Percentiles rank a stretch among this genome's conserved stretches.
Evolutionary conservation across 257 asterid species (phyloP).

Genomic region (Solanum bukasovii): DNA sequence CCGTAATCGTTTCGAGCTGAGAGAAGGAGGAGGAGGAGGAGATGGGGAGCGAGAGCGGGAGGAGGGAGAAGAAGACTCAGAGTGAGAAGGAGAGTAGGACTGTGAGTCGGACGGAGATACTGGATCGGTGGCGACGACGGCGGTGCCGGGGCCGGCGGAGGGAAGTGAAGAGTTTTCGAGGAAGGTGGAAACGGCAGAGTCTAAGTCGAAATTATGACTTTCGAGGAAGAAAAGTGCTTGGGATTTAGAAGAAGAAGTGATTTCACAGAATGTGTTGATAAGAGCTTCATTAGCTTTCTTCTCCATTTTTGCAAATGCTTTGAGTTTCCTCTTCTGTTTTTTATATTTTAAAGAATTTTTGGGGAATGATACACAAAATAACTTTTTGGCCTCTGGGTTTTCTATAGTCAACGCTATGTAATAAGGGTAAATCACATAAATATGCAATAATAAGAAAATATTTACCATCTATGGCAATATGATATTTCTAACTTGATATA

Average conservation of each 20-base stretch:
- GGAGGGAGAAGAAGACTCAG: conserved; percentile 3
- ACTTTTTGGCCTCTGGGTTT: not conserved
- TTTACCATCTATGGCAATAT: too few relatives aligned
- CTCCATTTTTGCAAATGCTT: conserved; percentile 9
- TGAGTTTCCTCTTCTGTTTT: not conserved
- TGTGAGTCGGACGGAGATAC: conserved; percentile 3
- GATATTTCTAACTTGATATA: too few relatives aligned
- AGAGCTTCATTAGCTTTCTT: conserved; percentile 10
- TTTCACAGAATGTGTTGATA: conserved; percentile 59
- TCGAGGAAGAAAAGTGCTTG: conserved; percentile 69
- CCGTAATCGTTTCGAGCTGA: not conserved
- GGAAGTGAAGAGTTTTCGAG: conserved; percentile 32
- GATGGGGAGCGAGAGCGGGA: conserved; percentile 11
- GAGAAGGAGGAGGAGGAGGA: not conserved
- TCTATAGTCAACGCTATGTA: not conserved
- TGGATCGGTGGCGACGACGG: not conserved
- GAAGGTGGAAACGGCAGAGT: conserved; percentile 77
- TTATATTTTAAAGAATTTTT: too few relatives aligned
- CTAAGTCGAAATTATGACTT: conserved; percentile 71
- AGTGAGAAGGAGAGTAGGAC: not conserved
- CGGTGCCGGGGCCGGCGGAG: not conserved
- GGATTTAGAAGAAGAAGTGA: conserved; percentile 48
- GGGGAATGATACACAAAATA: not conserved
- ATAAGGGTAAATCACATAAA: too few relatives aligned
- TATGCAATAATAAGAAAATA: too few relatives aligned